Evolutionary conservation across 140 eudicot species (phyloP), one percentile per base, ranked within the genome.

Genomic region (Bidens hawaiensis): DNA sequence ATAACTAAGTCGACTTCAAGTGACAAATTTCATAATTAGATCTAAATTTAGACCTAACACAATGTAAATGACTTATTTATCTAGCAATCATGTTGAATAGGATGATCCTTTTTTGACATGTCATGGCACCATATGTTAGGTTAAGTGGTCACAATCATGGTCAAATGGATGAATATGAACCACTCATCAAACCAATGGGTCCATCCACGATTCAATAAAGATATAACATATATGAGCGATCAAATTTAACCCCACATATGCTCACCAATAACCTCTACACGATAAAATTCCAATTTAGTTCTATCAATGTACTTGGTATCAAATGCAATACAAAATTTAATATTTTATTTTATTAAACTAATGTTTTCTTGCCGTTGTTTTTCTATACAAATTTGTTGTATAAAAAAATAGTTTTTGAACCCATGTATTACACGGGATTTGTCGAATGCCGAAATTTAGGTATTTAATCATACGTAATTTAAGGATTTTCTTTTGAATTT

Each of bases 31-130:
- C 24, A 12, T 19, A 9, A 7, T 22, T 21, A 50, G 25, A 50
- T 4, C 23, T 50, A 17, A 50, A 50, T 23, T 22, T 22, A 5
- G 6, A 50, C 57, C 57, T 23, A 50, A 22, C 57, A 50, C 25
- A 12, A 50, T 27, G 40, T 14, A n/a, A 56, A 56, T 17, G 2
- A 4, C 26, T 15, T 19, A 62, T 25, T 41, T 26, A 62, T 43
- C 33, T 26, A 30, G 26, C 8, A 7, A 19, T 22, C 17, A 6
- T 41, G 70, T 19, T 74, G 78, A 65, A 36, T 66, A 58, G 68
- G 74, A 65, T 65, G 62, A 73, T 47, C 67, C 78, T 31, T 73
- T n/a, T 23, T 73, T 71, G 47, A 73, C 57, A 65, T 56, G 62
- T 66, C 51, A 58, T 65, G 42, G 56, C 4, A 31, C 62, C 65